A percentile compares a stretch with the other conserved stretches of the same genome.
Evolutionary conservation across 2,329 filamentous ascomycete genomes (phyloP).

Genomic region (Monosporascus sp.): DNA sequence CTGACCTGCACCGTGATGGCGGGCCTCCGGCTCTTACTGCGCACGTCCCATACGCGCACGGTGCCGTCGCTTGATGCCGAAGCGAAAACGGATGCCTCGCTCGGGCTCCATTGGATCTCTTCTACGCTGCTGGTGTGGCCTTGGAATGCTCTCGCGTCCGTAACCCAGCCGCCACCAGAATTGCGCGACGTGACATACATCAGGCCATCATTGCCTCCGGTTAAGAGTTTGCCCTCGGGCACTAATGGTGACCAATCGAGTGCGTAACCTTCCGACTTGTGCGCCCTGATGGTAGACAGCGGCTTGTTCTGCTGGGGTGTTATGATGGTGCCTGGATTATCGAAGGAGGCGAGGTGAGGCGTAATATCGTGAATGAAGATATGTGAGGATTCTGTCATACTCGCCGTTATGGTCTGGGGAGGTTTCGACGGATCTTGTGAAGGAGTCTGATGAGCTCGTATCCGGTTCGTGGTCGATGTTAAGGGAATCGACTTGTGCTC

Average conservation of each 20-base stretch:
- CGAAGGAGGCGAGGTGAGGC: slow-evolving; percentile 82
- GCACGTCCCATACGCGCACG: slow-evolving; percentile 91
- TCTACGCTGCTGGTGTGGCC: slow-evolving; percentile 85
- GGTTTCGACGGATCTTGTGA: slow-evolving; percentile 63
- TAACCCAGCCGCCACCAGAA: slow-evolving; percentile 84
- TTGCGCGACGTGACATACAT: slow-evolving; percentile 86
- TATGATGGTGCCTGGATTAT: slow-evolving; percentile 77
- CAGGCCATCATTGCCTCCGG: slow-evolving; percentile 83
- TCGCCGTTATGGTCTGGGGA: slow-evolving; percentile 79
- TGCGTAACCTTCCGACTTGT: slow-evolving; percentile 91
- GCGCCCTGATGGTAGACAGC: slow-evolving; percentile 78
- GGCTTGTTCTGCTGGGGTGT: slow-evolving; percentile 84
- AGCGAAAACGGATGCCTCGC: slow-evolving; percentile 87
- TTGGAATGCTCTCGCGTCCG: slow-evolving; percentile 75
- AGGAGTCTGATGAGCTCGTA: slow-evolving; percentile 78
- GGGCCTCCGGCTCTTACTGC: slow-evolving; percentile 83
- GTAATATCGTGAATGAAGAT: slow-evolving; percentile 94
- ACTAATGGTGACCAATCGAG: slow-evolving; percentile 91
- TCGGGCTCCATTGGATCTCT: slow-evolving; percentile 95
- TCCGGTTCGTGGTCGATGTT: slow-evolving; percentile 84
- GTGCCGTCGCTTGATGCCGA: slow-evolving; percentile 92
- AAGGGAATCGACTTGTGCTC: slow-evolving; percentile 88
- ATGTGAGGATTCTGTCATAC: slow-evolving; percentile 85
- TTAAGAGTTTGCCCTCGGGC: slow-evolving; percentile 78
- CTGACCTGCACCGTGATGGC: slow-evolving; percentile 83